Conservation (phyloP, 306 rosid species). For the Hippophae tibetana region DNA sequence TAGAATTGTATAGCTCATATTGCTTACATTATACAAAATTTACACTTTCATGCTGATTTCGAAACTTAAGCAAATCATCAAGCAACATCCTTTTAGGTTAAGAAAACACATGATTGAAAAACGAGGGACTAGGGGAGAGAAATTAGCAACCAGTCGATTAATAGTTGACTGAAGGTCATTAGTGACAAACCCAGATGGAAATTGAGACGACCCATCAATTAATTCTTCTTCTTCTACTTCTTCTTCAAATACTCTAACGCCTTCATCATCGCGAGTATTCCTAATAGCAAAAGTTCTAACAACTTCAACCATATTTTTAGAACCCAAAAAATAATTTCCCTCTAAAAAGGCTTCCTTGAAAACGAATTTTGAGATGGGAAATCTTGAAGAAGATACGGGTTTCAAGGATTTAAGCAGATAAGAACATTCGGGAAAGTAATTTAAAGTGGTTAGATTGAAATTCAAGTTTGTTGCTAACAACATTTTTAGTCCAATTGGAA, state of each 20-base stretch:
- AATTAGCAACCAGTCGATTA: constrained; percentile 54
- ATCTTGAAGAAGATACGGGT: constrained; percentile 12
- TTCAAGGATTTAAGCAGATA: constrained; percentile 18
- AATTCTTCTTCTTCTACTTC: constrained; percentile 38
- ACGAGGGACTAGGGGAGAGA: background rate
- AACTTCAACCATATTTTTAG: constrained; percentile 30
- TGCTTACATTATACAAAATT: too few relatives aligned
- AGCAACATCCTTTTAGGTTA: background rate
- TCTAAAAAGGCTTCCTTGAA: constrained; percentile 13
- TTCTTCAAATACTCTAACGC: constrained; percentile 35
- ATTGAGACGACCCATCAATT: constrained; percentile 27
- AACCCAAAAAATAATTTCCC: constrained; percentile 15
- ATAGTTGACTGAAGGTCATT: constrained; percentile 38
- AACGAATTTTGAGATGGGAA: constrained; percentile 27
- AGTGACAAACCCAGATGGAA: constrained; percentile 13
- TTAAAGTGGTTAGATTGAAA: constrained; percentile 19
- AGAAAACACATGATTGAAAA: background rate
- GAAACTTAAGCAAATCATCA: background rate
- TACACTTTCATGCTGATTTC: too few relatives aligned
- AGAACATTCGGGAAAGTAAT: background rate
- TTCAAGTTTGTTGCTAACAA: constrained; percentile 8
- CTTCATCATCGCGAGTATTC: constrained; percentile 31
- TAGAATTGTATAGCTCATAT: too few relatives aligned
- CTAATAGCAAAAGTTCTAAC: constrained; percentile 23
- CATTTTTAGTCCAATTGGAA: constrained; percentile 19